Conservation (phyloP, 768 basidiomycete genomes). For the Suillus fuscotomentosus region DNA sequence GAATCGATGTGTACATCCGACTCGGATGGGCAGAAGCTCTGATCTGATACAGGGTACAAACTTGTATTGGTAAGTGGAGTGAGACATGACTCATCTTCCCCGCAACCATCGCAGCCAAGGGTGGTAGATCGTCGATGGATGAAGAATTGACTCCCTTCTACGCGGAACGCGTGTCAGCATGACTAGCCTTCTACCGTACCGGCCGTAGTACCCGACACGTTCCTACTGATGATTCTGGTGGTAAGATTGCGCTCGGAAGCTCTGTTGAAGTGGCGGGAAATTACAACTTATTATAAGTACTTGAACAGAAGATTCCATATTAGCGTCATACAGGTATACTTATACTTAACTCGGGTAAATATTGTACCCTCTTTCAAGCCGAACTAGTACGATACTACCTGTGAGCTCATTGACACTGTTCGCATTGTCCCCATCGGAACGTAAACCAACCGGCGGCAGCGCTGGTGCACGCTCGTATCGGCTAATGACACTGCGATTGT, state of each 20-base stretch:
- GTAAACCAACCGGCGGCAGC: neutral
- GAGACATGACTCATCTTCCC: neutral
- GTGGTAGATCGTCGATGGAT: neutral
- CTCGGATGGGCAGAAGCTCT: neutral
- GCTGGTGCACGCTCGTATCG: neutral
- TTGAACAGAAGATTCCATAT: slow-evolving; percentile 4
- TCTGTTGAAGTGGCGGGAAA: neutral
- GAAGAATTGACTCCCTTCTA: neutral
- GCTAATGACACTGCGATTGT: slow-evolving; percentile 4
- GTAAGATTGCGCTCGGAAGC: neutral
- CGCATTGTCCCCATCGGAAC: neutral
- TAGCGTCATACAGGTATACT: neutral
- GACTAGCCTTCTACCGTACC: neutral
- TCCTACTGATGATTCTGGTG: neutral
- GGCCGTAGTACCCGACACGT: neutral
- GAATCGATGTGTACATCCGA: neutral
- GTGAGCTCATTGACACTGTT: neutral
- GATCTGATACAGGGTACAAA: neutral
- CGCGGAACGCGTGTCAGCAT: neutral
- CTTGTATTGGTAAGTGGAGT: neutral
- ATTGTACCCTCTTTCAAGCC: neutral
- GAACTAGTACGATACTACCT: neutral
- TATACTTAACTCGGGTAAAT: neutral
- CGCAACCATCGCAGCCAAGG: neutral
- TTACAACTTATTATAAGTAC: neutral